phyloP scores from a whole-genome alignment of 306 rosid species.

The Dalbergia cochinchinensis region DNA sequence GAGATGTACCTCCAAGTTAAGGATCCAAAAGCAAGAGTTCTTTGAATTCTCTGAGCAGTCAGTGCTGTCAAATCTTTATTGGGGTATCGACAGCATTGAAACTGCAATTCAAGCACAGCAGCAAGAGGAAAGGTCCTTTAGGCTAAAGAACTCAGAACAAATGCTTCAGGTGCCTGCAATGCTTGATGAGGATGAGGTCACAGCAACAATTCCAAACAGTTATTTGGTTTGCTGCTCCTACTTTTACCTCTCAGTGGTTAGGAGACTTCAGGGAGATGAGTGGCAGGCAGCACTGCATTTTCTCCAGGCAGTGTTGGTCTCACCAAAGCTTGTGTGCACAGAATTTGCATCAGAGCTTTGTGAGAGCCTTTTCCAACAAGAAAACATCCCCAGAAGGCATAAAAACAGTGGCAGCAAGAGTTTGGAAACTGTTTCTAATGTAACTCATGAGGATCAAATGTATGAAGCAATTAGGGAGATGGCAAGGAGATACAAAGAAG shows the following conservation, averaged over 20 bases:
- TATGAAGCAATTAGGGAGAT: conserved; percentile 58
- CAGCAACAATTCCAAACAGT: conserved; percentile 66
- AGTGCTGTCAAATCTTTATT: conserved; percentile 72
- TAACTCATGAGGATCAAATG: conserved; percentile 43
- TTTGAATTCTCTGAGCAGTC: conserved; percentile 78
- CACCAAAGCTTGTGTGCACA: conserved; percentile 63
- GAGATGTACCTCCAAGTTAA: conserved; percentile 62
- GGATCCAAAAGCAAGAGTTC: conserved; percentile 61
- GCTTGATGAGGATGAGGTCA: conserved; percentile 70
- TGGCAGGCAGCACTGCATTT: conserved; percentile 87
- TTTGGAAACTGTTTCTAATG: conserved; percentile 38
- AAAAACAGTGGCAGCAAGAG: conserved; percentile 37
- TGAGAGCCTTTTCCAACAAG: conserved; percentile 54
- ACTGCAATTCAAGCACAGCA: conserved; percentile 57
- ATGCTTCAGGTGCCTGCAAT: conserved; percentile 89
- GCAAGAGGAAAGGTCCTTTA: conserved; percentile 52
- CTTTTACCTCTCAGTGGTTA: conserved; percentile 72
- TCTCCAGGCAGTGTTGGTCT: conserved; percentile 77
- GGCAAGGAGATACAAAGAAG: conserved; percentile 74
- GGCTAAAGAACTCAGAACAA: conserved; percentile 67
- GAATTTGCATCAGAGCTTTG: conserved; percentile 71
- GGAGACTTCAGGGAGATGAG: conserved; percentile 72
- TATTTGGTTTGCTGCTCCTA: conserved; percentile 76
- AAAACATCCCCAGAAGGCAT: conserved; percentile 28
- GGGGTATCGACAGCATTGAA: conserved; percentile 74